Percentiles rank a stretch among this genome's conserved stretches.
Evolutionary conservation across 2,329 filamentous ascomycete species (phyloP).

Genomic region (Pseudocercospora eumusae): DNA sequence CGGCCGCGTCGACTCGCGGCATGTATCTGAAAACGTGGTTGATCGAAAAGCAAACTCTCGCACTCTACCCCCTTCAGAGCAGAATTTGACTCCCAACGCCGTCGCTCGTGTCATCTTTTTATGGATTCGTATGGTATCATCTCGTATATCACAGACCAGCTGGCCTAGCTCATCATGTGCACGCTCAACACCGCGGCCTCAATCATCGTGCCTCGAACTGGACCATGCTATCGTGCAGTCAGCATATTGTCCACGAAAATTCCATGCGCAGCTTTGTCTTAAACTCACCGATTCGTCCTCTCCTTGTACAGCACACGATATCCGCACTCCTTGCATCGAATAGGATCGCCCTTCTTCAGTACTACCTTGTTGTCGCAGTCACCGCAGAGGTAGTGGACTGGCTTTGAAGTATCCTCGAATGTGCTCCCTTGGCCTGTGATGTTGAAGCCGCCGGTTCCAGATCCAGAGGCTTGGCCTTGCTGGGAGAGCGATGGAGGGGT

Average conservation of each 20-base stretch:
- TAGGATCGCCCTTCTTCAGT: conserved; percentile 75
- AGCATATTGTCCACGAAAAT: background rate
- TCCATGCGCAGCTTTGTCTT: background rate
- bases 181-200: background rate
- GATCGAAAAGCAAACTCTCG: background rate
- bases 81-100: background rate
- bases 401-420: conserved; percentile 55
- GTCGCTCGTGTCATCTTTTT: conserved; percentile 4
- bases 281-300: conserved; percentile 83
- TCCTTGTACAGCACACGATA: conserved; percentile 97
- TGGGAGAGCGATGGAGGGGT: conserved; percentile 63
- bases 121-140: background rate
- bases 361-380: conserved; percentile 79
- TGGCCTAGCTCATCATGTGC: background rate
- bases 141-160: background rate
- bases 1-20: background rate
- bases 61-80: background rate
- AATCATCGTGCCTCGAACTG: conserved; percentile 88
- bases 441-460: conserved; percentile 34
- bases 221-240: conserved; percentile 72
- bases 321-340: conserved; percentile 88
- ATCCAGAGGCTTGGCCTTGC: conserved; percentile 9
- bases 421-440: conserved; percentile 60
- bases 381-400: conserved; percentile 64
- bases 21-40: conserved; percentile 9